phyloP scores from a whole-genome alignment of 2,329 filamentous ascomycete species.

The Alternaria arbusti region DNA sequence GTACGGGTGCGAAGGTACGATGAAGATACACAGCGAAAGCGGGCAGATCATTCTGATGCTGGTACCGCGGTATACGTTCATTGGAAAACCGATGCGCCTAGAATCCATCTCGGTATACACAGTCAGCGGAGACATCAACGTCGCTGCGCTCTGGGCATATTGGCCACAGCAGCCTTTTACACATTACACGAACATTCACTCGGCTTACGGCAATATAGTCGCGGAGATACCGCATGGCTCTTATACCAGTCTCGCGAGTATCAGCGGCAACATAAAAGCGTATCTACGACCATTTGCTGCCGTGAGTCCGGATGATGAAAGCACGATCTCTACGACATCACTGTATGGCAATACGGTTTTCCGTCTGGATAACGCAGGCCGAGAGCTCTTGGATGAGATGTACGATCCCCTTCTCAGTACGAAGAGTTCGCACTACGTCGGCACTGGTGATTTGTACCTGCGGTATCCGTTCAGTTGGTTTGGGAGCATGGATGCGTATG shows the following conservation, averaged over 20 bases:
- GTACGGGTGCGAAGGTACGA: background rate
- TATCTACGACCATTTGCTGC: background rate
- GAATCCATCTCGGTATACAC: background rate
- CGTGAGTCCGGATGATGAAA: background rate
- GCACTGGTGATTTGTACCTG: background rate
- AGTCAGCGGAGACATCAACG: background rate
- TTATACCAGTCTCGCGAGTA: background rate
- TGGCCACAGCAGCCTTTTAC: background rate
- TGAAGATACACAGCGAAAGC: background rate
- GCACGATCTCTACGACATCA: background rate
- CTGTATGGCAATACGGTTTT: background rate
- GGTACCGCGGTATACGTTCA: background rate
- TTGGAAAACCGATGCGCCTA: background rate
- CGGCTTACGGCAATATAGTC: background rate
- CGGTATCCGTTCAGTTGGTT: background rate
- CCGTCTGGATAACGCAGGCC: background rate
- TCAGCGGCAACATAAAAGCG: background rate
- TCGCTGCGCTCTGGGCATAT: background rate
- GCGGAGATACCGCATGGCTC: background rate
- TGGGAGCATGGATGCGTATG: accelerated
- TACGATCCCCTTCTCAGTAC: background rate
- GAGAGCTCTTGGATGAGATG: background rate
- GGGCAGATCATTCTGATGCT: background rate
- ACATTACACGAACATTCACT: background rate
- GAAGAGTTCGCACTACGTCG: background rate